Percentiles rank a stretch among this genome's conserved stretches.
phyloP scores from a whole-genome alignment of 140 eudicot species.

The Stevia rebaudiana region DNA sequence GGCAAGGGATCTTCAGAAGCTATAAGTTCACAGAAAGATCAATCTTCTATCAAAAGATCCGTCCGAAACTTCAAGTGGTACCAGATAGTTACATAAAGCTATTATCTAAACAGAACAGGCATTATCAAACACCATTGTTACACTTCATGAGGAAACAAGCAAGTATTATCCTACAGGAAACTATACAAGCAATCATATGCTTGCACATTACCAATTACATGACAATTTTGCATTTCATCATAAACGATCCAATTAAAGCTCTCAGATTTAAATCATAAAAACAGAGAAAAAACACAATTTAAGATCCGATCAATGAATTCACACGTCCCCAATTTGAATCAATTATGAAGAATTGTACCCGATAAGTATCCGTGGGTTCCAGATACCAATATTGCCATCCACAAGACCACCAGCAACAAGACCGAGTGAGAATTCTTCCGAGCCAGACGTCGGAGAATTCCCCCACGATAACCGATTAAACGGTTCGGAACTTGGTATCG shows the following conservation, averaged over 20 bases:
- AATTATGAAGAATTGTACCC: constrained; percentile 30
- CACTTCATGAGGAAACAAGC: no score
- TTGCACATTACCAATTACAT: constrained; percentile 17
- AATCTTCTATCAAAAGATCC: not conserved
- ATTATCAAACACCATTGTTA: not conserved
- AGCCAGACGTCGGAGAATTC: constrained; percentile 39
- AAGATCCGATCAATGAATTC: not conserved
- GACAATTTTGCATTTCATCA: not conserved
- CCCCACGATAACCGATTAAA: constrained; percentile 94
- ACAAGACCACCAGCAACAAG: constrained; percentile 91
- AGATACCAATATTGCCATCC: constrained; percentile 81
- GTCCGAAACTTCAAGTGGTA: not conserved
- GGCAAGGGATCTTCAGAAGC: constrained; percentile 3
- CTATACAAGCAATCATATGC: constrained; percentile 14
- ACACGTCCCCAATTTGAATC: constrained; percentile 8
- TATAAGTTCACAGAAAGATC: not conserved
- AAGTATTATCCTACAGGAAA: no score
- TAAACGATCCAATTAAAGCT: constrained; percentile 16
- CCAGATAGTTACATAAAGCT: not conserved
- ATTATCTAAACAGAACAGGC: not conserved
- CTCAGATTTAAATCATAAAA: not conserved
- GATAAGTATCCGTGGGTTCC: constrained; percentile 72
- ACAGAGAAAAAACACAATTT: not conserved
- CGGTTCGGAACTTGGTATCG: constrained; percentile 64
- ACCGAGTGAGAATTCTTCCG: constrained; percentile 64